Base-by-base conservation (phyloP, 257 asterid species). In the Penstemon newberryi region DNA sequence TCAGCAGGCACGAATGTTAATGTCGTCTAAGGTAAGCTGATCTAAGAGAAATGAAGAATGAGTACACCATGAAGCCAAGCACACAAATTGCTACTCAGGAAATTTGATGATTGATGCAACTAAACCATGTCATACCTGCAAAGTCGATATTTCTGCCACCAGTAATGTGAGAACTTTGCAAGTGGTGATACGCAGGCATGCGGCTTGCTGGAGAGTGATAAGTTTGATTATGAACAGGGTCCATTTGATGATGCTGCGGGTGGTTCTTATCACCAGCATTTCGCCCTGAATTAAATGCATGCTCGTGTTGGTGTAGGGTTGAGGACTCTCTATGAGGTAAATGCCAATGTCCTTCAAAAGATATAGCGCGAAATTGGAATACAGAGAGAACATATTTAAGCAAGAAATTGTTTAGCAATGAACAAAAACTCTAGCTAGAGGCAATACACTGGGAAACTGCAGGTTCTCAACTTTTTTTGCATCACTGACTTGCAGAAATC, bases 281-380 rank as follows among this genome's bases (percentile, higher is more conserved):
- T 60, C 42, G 60, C 19, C 61, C 51, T 33, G 53, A 59, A 60
- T 6, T 7, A 62, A 49, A 42, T 19, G 66, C 66, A 56, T 38
- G 8, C 56, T 67, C 19, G 19, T 44, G 6, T 44, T 42, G 43
- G 18, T 56, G 43, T 33, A 42, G 12, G 40, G 46, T 67, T 15
- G 4, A 42, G 7, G 45, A 56, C 53, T 66, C 51, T 46, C 47
- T 37, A 44, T 13, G 9, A 52, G 54, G 45, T 50, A 46, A 51
- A 59, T 45, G 71, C 51, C 45, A 40, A 55, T 63, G 69, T 45
- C 75, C 75, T 71, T 53, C 42, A 70, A 40, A 19, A 43, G 60
- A 39, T 39, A 49, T 15, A 43, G 40, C 8, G 62, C 53, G 36
- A 42, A 11, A 18, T 52, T 53, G 13, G 33, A 25, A 61, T 13